Base-by-base conservation (phyloP, 352 stramenopile genomes). In the Phytopythium cucurbitacearum region DNA sequence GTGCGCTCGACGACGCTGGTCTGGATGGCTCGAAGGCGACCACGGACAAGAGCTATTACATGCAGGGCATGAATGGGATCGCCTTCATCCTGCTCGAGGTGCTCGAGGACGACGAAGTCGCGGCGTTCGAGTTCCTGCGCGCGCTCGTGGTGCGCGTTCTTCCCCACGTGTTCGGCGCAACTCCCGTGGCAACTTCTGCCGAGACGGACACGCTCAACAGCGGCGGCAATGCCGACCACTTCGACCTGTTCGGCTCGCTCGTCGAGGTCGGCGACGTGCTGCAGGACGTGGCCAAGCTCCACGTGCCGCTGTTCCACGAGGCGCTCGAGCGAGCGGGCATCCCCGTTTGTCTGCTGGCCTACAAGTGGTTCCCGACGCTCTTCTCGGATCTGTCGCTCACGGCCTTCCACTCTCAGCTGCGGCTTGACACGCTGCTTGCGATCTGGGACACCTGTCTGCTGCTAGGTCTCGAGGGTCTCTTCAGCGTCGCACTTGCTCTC, bases 281-380 rank as follows among this genome's bases (percentile, higher is more conserved):
- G n/a, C 64, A 91, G 16, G 76, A 89, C 37, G 80, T 94, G 28
- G 76, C 83, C n/a, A 62, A 73, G 28, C 67, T 83, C 7, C 81
- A 92, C 51, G 45, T 94, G 5, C 84, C 84, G 2, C 65, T 56
- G 3, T 88, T 94, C 46, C 57, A 84, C 42, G 53, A 60, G 1
- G 64, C 72, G 15, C 66, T 94, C 39, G 75, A 89, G 0, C 55
- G 63, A 7, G 71, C 76, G 3, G 84, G 84, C 0, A 51, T 94
- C 9, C 84, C 80, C 0, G 77, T 90, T 15, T 91, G 78, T 62
- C 60, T 94, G 12, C 56, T 94, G 11, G 81, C 81, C n/a, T 91
- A 94, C 76, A 94, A 94, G 58, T 94, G 84, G 84, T 94, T 94
- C 51, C 84, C 83, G 1, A 94, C 84, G 32, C 73, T 94, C 13